Percentiles rank a stretch among this genome's conserved stretches.
Conservation (phyloP, 345 rosid genomes). For the Euclidium syriacum region DNA sequence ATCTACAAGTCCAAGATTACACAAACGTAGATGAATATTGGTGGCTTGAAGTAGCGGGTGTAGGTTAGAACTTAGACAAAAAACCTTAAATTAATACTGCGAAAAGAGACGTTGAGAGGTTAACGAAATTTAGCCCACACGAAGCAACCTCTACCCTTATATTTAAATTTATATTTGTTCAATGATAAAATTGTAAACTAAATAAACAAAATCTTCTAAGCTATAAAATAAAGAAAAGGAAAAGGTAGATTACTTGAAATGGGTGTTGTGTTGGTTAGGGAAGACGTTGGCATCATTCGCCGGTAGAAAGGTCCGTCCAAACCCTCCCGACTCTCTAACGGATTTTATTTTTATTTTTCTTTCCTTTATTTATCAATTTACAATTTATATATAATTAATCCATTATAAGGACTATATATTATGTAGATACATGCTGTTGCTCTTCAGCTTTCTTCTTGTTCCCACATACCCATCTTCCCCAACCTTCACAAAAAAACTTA, state of each 20-base stretch:
- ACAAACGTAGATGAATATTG: conserved; percentile 30
- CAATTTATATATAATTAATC: neutral
- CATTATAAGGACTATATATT: neutral
- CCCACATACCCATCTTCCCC: conserved; percentile 32
- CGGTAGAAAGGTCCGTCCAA: conserved; percentile 45
- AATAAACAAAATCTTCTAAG: neutral
- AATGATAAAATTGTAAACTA: neutral
- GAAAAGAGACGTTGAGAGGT: conserved; percentile 63
- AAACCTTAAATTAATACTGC: conserved; percentile 34
- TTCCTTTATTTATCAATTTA: neutral
- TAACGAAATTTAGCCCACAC: conserved; percentile 53
- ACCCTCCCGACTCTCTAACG: conserved; percentile 59
- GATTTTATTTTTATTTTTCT: conserved; percentile 13
- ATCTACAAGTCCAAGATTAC: conserved; percentile 2
- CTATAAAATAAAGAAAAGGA: neutral
- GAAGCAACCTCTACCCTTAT: conserved; percentile 51
- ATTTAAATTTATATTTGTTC: neutral
- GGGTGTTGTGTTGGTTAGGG: conserved; percentile 56
- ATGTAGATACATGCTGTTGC: conserved; percentile 21
- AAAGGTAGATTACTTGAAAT: conserved; percentile 44
- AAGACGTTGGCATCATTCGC: conserved; percentile 63
- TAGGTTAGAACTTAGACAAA: conserved; percentile 58
- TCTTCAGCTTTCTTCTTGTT: conserved; percentile 37
- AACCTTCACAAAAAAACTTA: conserved; percentile 21
- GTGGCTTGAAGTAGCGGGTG: conserved; percentile 39